Conservation (phyloP, 371 early-diverging fungal genomes). For the Lichtheimia hyalospora region DNA sequence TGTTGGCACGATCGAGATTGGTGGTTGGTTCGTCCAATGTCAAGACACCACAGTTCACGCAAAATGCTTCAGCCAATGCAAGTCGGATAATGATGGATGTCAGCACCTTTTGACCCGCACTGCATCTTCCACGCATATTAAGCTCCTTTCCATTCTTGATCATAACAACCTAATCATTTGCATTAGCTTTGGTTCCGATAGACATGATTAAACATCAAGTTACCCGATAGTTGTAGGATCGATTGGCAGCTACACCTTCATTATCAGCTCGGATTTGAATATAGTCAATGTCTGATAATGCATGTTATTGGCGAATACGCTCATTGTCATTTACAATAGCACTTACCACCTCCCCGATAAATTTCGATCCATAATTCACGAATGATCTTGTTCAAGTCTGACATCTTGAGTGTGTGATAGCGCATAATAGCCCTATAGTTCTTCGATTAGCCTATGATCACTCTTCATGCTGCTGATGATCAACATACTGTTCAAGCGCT, state of each 20-base stretch:
- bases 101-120: slow-evolving; percentile 99
- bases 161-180: slow-evolving; percentile 85
- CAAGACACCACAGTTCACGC: slow-evolving; percentile 93
- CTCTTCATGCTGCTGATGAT: background rate
- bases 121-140: slow-evolving; percentile 98
- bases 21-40: slow-evolving; percentile 99
- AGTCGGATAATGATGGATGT: slow-evolving; percentile 97
- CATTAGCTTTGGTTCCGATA: background rate
- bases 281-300: slow-evolving; percentile 84
- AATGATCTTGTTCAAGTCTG: slow-evolving; percentile 97
- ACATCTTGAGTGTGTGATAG: slow-evolving; percentile 96
- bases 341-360: slow-evolving; percentile 93
- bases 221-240: slow-evolving; percentile 92
- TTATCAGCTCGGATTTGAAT: slow-evolving; percentile 93
- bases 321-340: background rate
- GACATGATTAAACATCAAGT: background rate
- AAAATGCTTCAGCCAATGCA: slow-evolving; percentile 97
- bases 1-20: slow-evolving; percentile 96
- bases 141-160: slow-evolving; percentile 88
- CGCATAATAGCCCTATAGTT: slow-evolving; percentile 84
- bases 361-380: slow-evolving; percentile 97
- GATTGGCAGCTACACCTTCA: slow-evolving; percentile 63
- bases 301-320: background rate
- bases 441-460: background rate
- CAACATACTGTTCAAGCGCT: slow-evolving; percentile 76